Conservation (phyloP, 805 yeast species). For the Ogataea methylovora region DNA sequence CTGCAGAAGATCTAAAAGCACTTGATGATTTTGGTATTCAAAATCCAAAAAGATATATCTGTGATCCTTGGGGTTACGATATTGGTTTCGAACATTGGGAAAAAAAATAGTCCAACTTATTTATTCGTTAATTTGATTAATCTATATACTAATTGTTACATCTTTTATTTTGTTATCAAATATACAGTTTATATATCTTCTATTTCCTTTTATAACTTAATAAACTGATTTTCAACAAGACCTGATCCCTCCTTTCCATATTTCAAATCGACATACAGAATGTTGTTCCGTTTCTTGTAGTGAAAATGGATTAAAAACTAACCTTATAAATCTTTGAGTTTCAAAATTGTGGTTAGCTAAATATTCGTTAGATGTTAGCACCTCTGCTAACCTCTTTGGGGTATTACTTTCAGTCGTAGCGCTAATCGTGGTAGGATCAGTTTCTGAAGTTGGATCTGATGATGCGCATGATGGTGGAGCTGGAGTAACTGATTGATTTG, state of each 20-base stretch:
- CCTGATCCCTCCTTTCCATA: constrained; percentile 32
- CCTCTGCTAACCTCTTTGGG: constrained; percentile 12
- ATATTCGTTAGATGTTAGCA: constrained; percentile 21
- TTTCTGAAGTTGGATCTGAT: neutral
- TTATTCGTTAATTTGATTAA: neutral
- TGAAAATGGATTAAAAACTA: constrained; percentile 22
- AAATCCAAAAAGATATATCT: constrained; percentile 24
- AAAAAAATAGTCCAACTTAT: too few species aligned
- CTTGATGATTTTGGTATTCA: constrained; percentile 23
- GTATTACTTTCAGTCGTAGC: neutral
- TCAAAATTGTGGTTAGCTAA: constrained; percentile 25
- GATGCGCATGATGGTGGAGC: too few species aligned
- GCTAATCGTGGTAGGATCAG: neutral
- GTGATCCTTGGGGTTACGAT: constrained; percentile 23
- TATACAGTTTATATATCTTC: neutral
- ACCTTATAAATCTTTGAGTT: constrained; percentile 18
- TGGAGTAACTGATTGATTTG: too few species aligned
- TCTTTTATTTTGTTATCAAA: too few species aligned
- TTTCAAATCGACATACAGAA: constrained; percentile 19
- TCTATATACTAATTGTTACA: neutral
- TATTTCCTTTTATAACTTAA: too few species aligned
- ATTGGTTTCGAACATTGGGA: constrained; percentile 27
- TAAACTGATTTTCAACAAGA: constrained; percentile 6
- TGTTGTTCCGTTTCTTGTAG: constrained; percentile 7
- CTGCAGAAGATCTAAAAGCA: constrained; percentile 27